Conservation (phyloP, 202 grass and related monocot genomes). For the Zoysia matrella region DNA sequence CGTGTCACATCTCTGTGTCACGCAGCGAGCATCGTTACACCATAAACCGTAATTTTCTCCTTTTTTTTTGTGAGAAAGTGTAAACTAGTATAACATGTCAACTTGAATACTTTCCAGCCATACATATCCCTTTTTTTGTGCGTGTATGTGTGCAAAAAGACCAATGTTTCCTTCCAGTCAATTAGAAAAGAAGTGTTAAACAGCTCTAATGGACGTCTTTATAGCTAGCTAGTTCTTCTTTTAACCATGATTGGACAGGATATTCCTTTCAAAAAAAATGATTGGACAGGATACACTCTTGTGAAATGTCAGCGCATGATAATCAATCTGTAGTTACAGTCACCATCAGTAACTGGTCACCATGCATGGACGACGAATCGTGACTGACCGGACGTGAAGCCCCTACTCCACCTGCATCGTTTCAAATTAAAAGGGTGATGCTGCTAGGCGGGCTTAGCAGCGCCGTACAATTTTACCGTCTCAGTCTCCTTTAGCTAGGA, state of each 20-base stretch:
- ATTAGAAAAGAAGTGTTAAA: too few species aligned
- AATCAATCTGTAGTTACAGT: neutral
- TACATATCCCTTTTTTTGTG: too few species aligned
- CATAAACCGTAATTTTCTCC: too few species aligned
- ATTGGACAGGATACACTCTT: neutral
- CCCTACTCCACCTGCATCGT: neutral
- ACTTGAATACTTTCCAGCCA: too few species aligned
- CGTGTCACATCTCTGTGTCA: slow-evolving; percentile 64
- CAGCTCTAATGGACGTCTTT: neutral
- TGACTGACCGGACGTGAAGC: neutral
- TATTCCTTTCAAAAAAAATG: too few species aligned
- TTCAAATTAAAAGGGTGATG: neutral
- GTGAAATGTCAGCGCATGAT: slow-evolving; percentile 26
- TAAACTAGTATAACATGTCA: too few species aligned
- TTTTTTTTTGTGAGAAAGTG: too few species aligned
- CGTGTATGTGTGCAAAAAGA: too few species aligned
- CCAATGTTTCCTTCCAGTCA: too few species aligned
- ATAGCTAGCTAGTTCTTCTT: neutral
- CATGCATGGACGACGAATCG: neutral
- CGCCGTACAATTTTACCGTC: slow-evolving; percentile 14
- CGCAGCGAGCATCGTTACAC: neutral
- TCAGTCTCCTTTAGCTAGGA: neutral
- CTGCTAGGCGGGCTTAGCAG: slow-evolving; percentile 24
- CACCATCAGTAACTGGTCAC: neutral
- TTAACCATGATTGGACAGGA: neutral